phyloP scores from a whole-genome alignment of 371 early-diverging fungal genomes.

The Choanephora cucurbitarum region DNA sequence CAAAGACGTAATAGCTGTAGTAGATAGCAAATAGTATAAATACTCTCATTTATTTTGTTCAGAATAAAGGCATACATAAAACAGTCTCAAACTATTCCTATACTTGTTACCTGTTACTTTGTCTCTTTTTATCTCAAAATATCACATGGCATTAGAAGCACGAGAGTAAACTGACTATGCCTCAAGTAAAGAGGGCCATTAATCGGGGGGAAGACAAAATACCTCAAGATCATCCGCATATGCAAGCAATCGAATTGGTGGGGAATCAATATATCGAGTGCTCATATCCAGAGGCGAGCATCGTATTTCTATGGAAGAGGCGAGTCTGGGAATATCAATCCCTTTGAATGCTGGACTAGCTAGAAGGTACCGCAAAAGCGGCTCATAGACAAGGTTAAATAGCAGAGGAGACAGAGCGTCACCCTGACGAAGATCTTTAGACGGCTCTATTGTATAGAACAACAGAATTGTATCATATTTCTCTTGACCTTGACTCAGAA shows the following conservation, averaged over 20 bases:
- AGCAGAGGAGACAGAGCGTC: slow-evolving; percentile 21
- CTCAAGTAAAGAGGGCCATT: not conserved
- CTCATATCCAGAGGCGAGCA: slow-evolving; percentile 23
- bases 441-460: too few species aligned
- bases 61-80: too few species aligned
- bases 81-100: too few species aligned
- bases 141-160: slow-evolving; percentile 23
- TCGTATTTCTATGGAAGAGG: slow-evolving; percentile 2
- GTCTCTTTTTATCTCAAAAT: too few species aligned
- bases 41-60: too few species aligned
- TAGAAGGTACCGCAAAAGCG: not conserved
- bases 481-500: too few species aligned
- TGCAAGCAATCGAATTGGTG: slow-evolving; percentile 14
- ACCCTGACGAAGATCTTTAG: slow-evolving; percentile 14
- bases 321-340: slow-evolving; percentile 1
- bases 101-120: too few species aligned
- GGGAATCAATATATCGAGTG: slow-evolving; percentile 18
- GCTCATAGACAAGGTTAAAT: slow-evolving; percentile 20
- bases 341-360: not conserved
- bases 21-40: too few species aligned
- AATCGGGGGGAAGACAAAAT: slow-evolving; percentile 7
- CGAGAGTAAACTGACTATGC: not conserved
- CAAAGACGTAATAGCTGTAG: too few species aligned
- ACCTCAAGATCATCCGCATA: slow-evolving; percentile 28
- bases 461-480: too few species aligned